Evolutionary conservation across 495 filamentous ascomycete genomes (phyloP).

Genomic region (Xylaria nigripes): DNA sequence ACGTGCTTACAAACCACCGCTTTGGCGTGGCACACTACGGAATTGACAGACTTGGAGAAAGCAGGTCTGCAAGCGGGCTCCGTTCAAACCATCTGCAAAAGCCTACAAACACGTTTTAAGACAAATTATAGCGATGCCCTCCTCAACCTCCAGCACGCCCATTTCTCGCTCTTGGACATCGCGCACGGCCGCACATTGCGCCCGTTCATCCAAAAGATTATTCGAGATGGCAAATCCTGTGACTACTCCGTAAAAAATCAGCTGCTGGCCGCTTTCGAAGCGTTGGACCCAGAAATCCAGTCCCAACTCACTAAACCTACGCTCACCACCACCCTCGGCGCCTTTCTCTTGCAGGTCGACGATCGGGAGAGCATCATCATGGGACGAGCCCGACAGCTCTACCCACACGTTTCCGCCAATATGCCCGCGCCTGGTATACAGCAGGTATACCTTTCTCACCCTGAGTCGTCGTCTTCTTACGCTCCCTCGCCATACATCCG

Average conservation of each 20-base stretch:
- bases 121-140: neutral
- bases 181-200: neutral
- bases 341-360: neutral
- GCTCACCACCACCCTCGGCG: neutral
- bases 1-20: neutral
- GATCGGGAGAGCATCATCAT: neutral
- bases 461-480: too few species aligned
- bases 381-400: neutral
- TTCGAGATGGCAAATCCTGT: neutral
- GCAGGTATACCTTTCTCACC: too few species aligned
- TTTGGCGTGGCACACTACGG: neutral
- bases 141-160: neutral
- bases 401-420: neutral
- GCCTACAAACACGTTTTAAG: neutral
- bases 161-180: neutral
- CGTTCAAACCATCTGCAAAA: neutral
- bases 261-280: neutral
- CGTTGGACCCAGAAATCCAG: neutral
- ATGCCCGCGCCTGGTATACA: too few species aligned
- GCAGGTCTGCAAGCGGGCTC: neutral
- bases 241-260: neutral
- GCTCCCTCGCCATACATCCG: too few species aligned
- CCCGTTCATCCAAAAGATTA: neutral
- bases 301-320: neutral
- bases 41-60: neutral